Conservation (phyloP, 1,284 basidiomycete species). For the Phellopilus nigrolimitatus region DNA sequence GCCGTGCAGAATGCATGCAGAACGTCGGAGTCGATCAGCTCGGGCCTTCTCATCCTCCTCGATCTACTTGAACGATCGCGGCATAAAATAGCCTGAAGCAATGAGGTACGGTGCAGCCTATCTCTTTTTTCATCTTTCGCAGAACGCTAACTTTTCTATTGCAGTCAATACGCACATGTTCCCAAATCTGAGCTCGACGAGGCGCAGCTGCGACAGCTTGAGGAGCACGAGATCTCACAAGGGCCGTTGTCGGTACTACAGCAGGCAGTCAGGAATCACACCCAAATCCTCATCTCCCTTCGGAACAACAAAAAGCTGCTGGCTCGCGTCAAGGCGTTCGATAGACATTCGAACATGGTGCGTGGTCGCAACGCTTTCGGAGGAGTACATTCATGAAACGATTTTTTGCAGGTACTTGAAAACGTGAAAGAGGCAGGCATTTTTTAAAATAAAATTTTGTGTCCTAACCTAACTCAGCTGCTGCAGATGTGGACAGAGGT, state of each 20-base stretch:
- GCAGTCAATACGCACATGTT: conserved; percentile 93
- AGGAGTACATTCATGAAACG: too few relatives aligned
- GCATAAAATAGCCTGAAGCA: neutral
- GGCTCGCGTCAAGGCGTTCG: conserved; percentile 97
- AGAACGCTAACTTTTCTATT: conserved; percentile 13
- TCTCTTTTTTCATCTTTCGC: neutral
- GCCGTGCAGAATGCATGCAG: conserved; percentile 3
- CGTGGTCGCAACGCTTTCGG: conserved; percentile 29
- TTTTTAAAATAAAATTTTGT: conserved; percentile 4
- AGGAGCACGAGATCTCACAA: conserved; percentile 96
- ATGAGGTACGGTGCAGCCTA: conserved; percentile 18
- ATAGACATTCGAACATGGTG: conserved; percentile 99
- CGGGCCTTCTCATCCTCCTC: neutral
- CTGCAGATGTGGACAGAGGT: conserved; percentile 96
- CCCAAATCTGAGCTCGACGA: conserved; percentile 98
- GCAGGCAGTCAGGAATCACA: conserved; percentile 96
- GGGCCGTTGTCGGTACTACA: conserved; percentile 97
- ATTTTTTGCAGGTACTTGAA: conserved; percentile 70
- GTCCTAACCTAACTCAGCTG: neutral
- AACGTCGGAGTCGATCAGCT: neutral
- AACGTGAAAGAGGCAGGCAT: conserved; percentile 85
- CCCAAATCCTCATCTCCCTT: conserved; percentile 95
- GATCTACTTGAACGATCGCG: neutral
- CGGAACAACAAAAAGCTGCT: conserved; percentile 99
- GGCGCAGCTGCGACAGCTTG: conserved; percentile 90